A percentile compares a stretch with the other conserved stretches of the same genome.
Evolutionary conservation across 1,284 basidiomycete genomes (phyloP).

Genomic region (Fomitiporia mediterranea): DNA sequence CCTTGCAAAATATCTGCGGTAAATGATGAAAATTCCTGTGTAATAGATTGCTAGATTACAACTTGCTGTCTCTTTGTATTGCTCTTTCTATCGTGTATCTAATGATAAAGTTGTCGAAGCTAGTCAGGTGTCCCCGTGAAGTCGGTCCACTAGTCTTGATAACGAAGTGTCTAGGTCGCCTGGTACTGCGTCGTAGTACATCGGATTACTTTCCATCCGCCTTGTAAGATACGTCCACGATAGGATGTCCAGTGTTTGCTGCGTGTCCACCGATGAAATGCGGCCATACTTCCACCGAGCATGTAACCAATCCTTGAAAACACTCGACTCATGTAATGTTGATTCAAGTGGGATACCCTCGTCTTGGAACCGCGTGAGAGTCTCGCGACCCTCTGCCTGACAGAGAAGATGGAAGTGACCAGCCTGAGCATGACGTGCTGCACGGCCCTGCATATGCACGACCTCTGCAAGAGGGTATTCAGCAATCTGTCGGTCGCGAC

Average conservation of each 20-base stretch:
- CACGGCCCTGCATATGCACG: constrained; percentile 87
- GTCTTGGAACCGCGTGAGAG: constrained; percentile 76
- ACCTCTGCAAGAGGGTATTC: constrained; percentile 84
- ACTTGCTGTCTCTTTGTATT: background rate
- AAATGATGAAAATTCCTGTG: constrained; percentile 16
- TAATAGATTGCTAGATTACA: background rate
- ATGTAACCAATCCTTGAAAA: constrained; percentile 51
- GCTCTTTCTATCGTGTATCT: background rate
- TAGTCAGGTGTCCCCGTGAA: constrained; percentile 31
- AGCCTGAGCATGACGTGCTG: constrained; percentile 55
- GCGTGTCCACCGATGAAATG: constrained; percentile 43
- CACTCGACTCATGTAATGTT: constrained; percentile 51
- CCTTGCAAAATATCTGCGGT: constrained; percentile 62
- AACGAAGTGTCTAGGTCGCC: constrained; percentile 47
- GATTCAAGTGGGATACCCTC: constrained; percentile 92
- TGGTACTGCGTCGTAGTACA: constrained; percentile 69
- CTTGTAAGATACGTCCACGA: constrained; percentile 80
- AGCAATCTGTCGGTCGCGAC: constrained; percentile 60
- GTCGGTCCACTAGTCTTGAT: constrained; percentile 66
- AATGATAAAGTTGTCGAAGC: background rate
- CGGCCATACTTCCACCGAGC: constrained; percentile 35
- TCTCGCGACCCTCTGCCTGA: constrained; percentile 76
- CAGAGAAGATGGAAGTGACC: constrained; percentile 86
- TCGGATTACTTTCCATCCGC: constrained; percentile 76
- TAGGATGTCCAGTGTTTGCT: constrained; percentile 72